phyloP scores from a whole-genome alignment of 2,329 filamentous ascomycete species.

The Colletotrichum tanaceti region DNA sequence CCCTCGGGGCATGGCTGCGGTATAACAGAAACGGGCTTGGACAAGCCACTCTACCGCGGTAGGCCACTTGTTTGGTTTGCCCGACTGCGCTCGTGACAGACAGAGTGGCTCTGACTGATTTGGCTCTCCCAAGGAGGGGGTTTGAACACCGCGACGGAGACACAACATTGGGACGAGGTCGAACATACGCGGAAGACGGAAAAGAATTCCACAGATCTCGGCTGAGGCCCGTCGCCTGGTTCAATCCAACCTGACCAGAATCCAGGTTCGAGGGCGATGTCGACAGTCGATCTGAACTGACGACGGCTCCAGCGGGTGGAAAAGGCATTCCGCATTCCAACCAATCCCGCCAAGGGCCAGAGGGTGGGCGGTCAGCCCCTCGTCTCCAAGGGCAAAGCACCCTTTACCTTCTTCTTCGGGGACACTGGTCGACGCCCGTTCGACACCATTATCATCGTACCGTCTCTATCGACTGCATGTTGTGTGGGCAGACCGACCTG shows the following conservation, averaged over 20 bases:
- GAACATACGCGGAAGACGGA: neutral
- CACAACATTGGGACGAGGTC: neutral
- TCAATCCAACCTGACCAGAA: neutral
- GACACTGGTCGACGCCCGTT: neutral
- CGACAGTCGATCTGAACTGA: neutral
- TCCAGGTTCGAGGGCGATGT: neutral
- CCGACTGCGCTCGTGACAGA: neutral
- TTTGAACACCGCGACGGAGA: neutral
- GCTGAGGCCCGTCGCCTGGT: too few species aligned
- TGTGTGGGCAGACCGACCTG: too few species aligned
- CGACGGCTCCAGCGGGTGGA: constrained; percentile 19
- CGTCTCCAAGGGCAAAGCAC: neutral
- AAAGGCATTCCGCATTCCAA: constrained; percentile 18
- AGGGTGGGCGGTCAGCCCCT: neutral
- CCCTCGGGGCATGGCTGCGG: neutral
- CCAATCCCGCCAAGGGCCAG: neutral
- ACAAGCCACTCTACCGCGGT: neutral
- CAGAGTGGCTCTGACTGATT: neutral
- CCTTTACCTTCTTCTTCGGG: neutral
- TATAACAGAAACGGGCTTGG: constrained; percentile 12
- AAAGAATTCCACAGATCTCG: neutral
- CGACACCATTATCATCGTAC: neutral
- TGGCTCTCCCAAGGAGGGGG: neutral
- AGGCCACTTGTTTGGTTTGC: neutral
- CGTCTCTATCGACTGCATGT: neutral